Evolutionary conservation across 306 rosid genomes (phyloP), one percentile per base, ranked within the genome.

Genomic region (Luffa acutangula): DNA sequence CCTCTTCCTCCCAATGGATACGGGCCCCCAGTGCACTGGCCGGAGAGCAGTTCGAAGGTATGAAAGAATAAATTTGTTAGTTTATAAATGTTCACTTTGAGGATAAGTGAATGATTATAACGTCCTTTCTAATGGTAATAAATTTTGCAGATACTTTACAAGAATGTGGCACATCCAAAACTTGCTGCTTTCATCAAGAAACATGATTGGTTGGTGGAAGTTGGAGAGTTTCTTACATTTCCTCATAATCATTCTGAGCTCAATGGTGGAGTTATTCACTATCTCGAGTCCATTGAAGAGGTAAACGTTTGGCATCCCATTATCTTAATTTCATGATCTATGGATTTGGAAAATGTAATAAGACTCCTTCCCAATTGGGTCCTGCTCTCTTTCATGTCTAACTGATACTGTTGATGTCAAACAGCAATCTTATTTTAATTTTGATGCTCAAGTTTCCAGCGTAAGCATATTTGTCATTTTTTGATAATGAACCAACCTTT

Each of bases 271-370:
- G 79, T 93, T 83, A 83, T 82, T 79, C 97, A 93, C 88, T 93
- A 95, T 83, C 94, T 95, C n/a, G 97, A 95, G 82, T 93, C 91
- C 85, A 90, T 92, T 79, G 99, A 92, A 87, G 99, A 95, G 90
- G 97, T 93, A 65, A 83, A 59, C 66, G 51, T 88, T 87, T 76
- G 21, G 3, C 42, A 52, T 31, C 79, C 48, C 46, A 7, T 75
- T 52, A 33, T 36, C 41, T 21, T 46, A n/a, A 11, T 31, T 72
- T 45, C 57, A 46, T 11, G 39, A 41, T 42, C 77, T 46, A 43
- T n/a, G 18, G 58, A 11, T 72, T 72, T 72, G 39, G 21, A 46
- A 72, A 72, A 25, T 12, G 77, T 25, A 72, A 69, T 20, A 43
- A 0, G 9, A 9, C 20, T 46, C 33, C 18, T 70, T 46, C 17